A percentile compares a stretch with the other conserved stretches of the same genome.
These are phyloP conservation scores for Casuarina glauca DNA, from an alignment of 306 rosid species.

Conservation along the genomic window DNA sequence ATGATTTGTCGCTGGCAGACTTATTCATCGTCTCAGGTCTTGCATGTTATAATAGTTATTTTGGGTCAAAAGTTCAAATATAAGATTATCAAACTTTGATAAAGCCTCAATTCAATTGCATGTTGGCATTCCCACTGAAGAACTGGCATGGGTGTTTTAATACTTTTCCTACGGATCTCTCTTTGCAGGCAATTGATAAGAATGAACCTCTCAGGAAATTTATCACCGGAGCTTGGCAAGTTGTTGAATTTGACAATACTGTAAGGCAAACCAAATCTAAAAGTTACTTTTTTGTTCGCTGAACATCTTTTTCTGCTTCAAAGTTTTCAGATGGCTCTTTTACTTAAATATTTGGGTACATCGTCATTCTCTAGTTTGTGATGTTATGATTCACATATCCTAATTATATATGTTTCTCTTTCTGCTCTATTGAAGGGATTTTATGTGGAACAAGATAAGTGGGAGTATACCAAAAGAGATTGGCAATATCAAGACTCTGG, in stretches of 20 bases:
- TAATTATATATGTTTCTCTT: conserved; percentile 32
- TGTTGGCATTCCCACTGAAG: conserved; percentile 14
- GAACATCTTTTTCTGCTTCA: background rate
- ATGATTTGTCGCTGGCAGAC: background rate
- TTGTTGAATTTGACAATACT: conserved; percentile 54
- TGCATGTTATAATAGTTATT: background rate
- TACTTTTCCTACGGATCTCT: conserved; percentile 16
- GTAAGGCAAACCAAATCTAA: conserved; percentile 45
- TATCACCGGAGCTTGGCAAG: conserved; percentile 79
- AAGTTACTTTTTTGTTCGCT: background rate
- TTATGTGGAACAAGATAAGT: conserved; percentile 83
- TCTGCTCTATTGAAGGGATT: conserved; percentile 57
- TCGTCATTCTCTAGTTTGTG: conserved; percentile 7
- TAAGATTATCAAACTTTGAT: conserved; percentile 17
- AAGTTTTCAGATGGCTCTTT: background rate
- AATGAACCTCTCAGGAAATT: conserved; percentile 60
- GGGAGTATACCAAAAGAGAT: conserved; percentile 89
- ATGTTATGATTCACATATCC: conserved; percentile 25
- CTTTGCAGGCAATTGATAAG: conserved; percentile 67
- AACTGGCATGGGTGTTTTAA: conserved; percentile 6
- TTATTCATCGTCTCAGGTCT: background rate
- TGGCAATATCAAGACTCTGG: conserved; percentile 65
- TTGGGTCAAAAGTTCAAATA: background rate
- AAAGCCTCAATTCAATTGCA: conserved; percentile 2
- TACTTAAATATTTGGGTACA: background rate